Evolutionary conservation across 495 filamentous ascomycete species (phyloP), one percentile per base, ranked within the genome.

Genomic region (Neurospora hispaniola): DNA sequence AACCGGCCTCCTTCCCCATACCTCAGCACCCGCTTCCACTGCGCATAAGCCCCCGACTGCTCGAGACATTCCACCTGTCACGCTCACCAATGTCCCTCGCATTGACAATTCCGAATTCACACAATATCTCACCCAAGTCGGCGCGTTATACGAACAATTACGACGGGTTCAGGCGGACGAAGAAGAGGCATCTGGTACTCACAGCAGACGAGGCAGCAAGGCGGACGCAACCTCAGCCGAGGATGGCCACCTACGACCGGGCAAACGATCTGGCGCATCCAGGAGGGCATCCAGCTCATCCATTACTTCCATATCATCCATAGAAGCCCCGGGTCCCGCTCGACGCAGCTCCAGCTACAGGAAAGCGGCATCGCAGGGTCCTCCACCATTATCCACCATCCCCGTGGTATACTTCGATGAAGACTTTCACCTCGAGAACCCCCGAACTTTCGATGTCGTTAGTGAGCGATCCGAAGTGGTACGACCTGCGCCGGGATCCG

Each of bases 401-500:
- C 96, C 96, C 0, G 85, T 83, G 38, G 92, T 99, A 31, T 99
- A 98, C 76, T 97, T 98, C 77, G 96, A 98, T 69, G 92, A 94
- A 44, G 90, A 94, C 75, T 99, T 99, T 76, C 96, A 92, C 74
- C 87, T 99, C 1, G 96, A 99, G 77, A 99, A 99, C 74, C 96
- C 96, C 0, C 88, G 96, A 27, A 98, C 92, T 0, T 99, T 99
- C 79, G 96, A 98, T 80, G 90, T 98, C 38, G 94, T 99, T 42
- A 98, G 94, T 73, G 96, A 99, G 82, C 89, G 94, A 70, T 97
- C 96, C 3, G 96, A 98, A 76, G 92, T 99, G 2, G 90, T 98
- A 9, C 85, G 90, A 27, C 92, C 91, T 5, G 84, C 84, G 11
- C 88, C 86, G 8, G 86, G 86, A 20, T 82, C 83, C 9, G 84